Conservation (phyloP, 345 rosid species). For the Populus ilicifolia region DNA sequence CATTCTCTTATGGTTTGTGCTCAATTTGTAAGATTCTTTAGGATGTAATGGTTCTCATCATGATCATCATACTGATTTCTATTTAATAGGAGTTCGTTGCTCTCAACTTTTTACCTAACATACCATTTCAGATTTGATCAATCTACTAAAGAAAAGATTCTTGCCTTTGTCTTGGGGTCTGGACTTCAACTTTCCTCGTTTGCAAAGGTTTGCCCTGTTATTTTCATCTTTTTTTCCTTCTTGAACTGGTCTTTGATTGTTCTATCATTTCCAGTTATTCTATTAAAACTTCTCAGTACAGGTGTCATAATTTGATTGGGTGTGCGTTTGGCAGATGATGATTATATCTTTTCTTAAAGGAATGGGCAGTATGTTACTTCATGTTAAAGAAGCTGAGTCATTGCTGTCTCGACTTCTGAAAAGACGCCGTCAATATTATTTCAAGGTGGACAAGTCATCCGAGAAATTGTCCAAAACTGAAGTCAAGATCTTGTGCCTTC, state of each 20-base stretch:
- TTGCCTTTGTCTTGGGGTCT: slow-evolving; percentile 51
- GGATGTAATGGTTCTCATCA: not conserved
- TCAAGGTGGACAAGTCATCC: slow-evolving; percentile 39
- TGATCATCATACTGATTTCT: not conserved
- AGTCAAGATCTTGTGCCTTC: slow-evolving; percentile 64
- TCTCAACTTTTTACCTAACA: not conserved
- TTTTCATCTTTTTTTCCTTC: not conserved
- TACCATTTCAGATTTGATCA: slow-evolving; percentile 57
- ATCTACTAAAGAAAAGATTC: slow-evolving; percentile 58
- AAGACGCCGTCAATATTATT: slow-evolving; percentile 46
- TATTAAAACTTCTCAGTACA: not conserved
- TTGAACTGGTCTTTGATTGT: too few relatives aligned
- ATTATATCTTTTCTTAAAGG: slow-evolving; percentile 72
- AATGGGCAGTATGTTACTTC: slow-evolving; percentile 52
- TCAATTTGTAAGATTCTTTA: not conserved
- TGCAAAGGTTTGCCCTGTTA: slow-evolving; percentile 59
- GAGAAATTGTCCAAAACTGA: slow-evolving; percentile 54
- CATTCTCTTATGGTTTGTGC: not conserved
- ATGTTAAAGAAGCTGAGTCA: slow-evolving; percentile 49
- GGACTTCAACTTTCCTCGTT: slow-evolving; percentile 52
- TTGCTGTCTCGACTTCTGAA: slow-evolving; percentile 58
- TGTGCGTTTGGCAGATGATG: slow-evolving; percentile 55
- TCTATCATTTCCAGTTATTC: not conserved
- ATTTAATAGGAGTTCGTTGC: not conserved
- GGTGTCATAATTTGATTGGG: not conserved